These are phyloP conservation scores for Termitomyces sp. DNA, from an alignment of 768 basidiomycete genomes.

Conservation along the genomic window DNA sequence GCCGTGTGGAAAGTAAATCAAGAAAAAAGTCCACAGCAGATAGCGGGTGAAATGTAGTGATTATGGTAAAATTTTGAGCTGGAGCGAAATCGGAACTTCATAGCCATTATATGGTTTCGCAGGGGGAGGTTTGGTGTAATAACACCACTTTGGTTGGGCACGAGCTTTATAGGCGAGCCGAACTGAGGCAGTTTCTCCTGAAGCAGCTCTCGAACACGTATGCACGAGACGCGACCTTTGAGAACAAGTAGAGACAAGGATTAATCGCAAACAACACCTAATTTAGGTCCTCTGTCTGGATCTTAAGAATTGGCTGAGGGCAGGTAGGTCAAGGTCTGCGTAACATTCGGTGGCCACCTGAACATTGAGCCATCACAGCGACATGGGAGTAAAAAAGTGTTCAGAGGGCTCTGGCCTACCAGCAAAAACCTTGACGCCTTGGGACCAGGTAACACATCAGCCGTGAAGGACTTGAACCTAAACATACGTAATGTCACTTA, in stretches of 20 bases:
- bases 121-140: too few relatives aligned
- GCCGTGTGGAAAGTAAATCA: too few relatives aligned
- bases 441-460: neutral
- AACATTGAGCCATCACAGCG: neutral
- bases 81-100: neutral
- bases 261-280: too few relatives aligned
- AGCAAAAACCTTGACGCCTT: neutral
- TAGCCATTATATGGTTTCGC: neutral
- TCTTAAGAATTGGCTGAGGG: too few relatives aligned
- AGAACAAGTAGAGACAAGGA: too few relatives aligned
- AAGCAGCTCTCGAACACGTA: neutral
- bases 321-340: too few relatives aligned
- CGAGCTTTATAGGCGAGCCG: neutral
- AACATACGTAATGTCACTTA: neutral
- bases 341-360: too few relatives aligned
- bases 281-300: too few relatives aligned
- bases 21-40: neutral
- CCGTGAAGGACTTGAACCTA: neutral
- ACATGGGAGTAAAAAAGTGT: neutral
- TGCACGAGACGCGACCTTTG: too few relatives aligned
- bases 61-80: too few relatives aligned
- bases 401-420: neutral
- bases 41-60: neutral
- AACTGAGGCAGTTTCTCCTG: neutral
- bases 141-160: too few relatives aligned